Base-by-base conservation (phyloP, 2,329 filamentous ascomycete genomes). In the Cladophialophora immunda region DNA sequence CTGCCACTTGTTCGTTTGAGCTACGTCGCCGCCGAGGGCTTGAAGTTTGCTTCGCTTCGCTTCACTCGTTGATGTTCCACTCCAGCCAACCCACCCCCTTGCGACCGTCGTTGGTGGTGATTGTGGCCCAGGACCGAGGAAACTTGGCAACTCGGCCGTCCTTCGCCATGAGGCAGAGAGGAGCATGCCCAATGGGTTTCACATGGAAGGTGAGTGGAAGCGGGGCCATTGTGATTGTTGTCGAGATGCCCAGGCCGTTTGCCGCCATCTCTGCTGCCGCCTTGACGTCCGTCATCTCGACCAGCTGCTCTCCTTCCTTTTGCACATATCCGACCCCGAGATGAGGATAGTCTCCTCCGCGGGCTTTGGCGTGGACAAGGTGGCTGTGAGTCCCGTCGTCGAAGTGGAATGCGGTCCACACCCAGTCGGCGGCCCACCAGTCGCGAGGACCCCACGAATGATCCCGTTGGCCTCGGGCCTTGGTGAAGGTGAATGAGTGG, bases 371-470 rank as follows among this genome's bases (percentile, higher is more conserved):
- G 25, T 50, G 45, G 9, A 50, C 45, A 11, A 50, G 45, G 45
- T 50, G 45, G 45, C 45, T 50, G 45, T 50, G 54, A 2, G 58
- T 62, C 22, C 58, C 58, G 19, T 62, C 58, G 27, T 41, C 22
- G 8, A 62, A 30, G 45, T 62, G 58, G 30, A 62, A 36, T 22
- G 36, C 58, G 9, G 58, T 47, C 58, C 58, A 62, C 4, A 62
- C 58, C 58, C 58, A 62, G 47, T 62, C 58, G 9, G 58, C 58
- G 13, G 45, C 45, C 58, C 58, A 62, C 58, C 58, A 62, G 29
- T 62, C 45, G 29, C 58, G 58, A n/a, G 45, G 30, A 27, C 58
- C 58, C 58, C 58, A 62, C 5, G 36, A 47, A 27, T 62, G 58
- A 27, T 62, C 45, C 8, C 58, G 58, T 29, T 62, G 58, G 27